Percentiles rank a stretch among this genome's conserved stretches.
Evolutionary conservation across 2,329 filamentous ascomycete genomes (phyloP).

Genomic region (Penicillium polonicum): DNA sequence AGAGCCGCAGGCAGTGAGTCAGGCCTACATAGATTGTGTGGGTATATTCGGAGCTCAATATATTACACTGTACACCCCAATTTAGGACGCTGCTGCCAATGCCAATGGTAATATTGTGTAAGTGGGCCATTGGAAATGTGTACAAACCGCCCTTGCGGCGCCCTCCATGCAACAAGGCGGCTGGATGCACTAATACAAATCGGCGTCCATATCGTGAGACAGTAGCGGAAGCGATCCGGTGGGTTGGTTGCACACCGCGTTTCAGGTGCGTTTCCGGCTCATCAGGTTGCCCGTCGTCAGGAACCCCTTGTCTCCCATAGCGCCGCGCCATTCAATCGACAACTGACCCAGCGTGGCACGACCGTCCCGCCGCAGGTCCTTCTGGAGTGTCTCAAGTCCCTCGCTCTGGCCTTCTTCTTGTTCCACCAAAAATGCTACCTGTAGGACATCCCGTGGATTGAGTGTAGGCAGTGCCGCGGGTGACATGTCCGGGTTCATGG

Average conservation of each 20-base stretch:
- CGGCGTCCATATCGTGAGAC: constrained; percentile 9
- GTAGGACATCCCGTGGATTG: constrained; percentile 62
- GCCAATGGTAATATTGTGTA: constrained; percentile 3
- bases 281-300: constrained; percentile 80
- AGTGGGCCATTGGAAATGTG: not conserved
- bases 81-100: not conserved
- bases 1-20: not conserved
- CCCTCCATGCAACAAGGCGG: constrained; percentile 18
- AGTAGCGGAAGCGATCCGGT: constrained; percentile 5
- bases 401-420: constrained; percentile 51
- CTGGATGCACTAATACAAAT: constrained; percentile 15
- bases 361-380: constrained; percentile 50
- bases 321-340: constrained; percentile 81
- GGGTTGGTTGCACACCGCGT: constrained; percentile 13
- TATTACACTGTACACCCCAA: not conserved
- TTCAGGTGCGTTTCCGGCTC: constrained; percentile 43
- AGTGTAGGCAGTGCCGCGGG: constrained; percentile 48
- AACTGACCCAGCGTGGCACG: constrained; percentile 73
- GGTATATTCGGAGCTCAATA: not conserved
- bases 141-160: constrained; percentile 5
- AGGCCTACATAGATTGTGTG: not conserved
- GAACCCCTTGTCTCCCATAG: constrained; percentile 85
- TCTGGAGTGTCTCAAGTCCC: constrained; percentile 51
- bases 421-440: constrained; percentile 63
- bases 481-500: constrained; percentile 34